Conservation (phyloP, 2,329 filamentous ascomycete species). For the Beauveria scarabaeidicola region DNA sequence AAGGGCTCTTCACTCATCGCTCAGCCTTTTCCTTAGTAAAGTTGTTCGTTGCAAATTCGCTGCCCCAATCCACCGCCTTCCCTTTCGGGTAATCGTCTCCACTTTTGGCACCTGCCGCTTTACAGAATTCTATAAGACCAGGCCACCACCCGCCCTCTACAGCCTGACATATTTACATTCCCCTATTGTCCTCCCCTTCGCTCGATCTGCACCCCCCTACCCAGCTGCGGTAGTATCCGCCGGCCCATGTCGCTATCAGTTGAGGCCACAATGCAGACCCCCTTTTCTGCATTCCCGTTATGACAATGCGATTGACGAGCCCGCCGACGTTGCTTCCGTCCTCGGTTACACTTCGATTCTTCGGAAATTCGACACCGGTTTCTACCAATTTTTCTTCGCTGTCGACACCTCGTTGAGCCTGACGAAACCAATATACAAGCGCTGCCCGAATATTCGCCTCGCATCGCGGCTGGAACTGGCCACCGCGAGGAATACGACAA, state of each 20-base stretch:
- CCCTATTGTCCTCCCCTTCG: neutral
- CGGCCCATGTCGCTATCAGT: neutral
- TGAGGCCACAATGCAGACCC: neutral
- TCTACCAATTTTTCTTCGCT: neutral
- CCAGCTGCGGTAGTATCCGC: neutral
- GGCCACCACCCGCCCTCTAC: neutral
- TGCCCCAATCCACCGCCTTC: neutral
- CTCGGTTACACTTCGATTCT: neutral
- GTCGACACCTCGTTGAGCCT: neutral
- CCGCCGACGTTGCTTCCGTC: neutral
- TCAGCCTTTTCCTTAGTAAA: neutral
- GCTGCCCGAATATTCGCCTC: neutral
- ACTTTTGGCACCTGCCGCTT: neutral
- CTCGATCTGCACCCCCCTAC: neutral
- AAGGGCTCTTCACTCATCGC: no score
- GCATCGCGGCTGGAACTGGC: neutral
- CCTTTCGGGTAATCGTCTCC: neutral
- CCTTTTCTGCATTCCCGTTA: no score
- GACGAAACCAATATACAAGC: neutral
- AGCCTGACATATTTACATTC: neutral
- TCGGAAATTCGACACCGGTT: neutral
- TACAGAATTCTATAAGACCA: slow-evolving; percentile 8
- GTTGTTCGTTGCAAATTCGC: slow-evolving; percentile 9
- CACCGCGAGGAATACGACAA: neutral
- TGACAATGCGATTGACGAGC: no score